These are phyloP conservation scores for Colletotrichum sp. DNA, from an alignment of 2,329 filamentous ascomycete species.

Conservation along the genomic window DNA sequence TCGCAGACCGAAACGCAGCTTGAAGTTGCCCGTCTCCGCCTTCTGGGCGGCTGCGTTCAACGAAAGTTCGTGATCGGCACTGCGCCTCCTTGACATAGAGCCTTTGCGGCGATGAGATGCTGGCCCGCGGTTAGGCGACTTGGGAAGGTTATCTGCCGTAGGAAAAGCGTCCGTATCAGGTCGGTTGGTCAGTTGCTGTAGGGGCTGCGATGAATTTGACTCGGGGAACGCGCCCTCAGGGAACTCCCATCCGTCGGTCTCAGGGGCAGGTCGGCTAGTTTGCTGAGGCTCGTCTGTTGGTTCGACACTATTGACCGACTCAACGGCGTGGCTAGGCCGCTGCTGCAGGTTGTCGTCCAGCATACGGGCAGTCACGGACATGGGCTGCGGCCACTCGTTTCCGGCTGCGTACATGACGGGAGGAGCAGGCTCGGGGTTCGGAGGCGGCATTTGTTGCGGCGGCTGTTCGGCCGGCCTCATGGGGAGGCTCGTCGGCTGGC, in stretches of 20 bases:
- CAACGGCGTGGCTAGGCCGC: slow-evolving; percentile 42
- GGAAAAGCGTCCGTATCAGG: slow-evolving; percentile 91
- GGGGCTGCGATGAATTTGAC: slow-evolving; percentile 46
- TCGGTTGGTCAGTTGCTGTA: slow-evolving; percentile 59
- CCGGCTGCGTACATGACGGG: slow-evolving; percentile 40
- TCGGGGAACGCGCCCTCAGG: slow-evolving; percentile 76
- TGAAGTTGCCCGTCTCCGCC: slow-evolving; percentile 79
- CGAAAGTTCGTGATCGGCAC: slow-evolving; percentile 69
- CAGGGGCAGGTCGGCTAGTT: slow-evolving; percentile 42
- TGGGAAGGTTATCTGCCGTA: slow-evolving; percentile 77
- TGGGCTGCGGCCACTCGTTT: slow-evolving; percentile 35
- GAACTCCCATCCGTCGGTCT: slow-evolving; percentile 89
- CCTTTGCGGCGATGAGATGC: slow-evolving; percentile 80
- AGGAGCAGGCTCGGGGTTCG: slow-evolving; percentile 52
- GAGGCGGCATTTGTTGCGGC: slow-evolving; percentile 56
- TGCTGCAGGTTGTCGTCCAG: slow-evolving; percentile 36
- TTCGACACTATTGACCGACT: slow-evolving; percentile 42
- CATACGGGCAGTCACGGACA: slow-evolving; percentile 27
- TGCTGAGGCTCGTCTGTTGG: slow-evolving; percentile 45
- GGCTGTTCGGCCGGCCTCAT: slow-evolving; percentile 44
- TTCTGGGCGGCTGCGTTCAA: slow-evolving; percentile 57
- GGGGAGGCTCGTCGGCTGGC: slow-evolving; percentile 35
- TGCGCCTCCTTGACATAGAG: slow-evolving; percentile 75
- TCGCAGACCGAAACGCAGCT: slow-evolving; percentile 87
- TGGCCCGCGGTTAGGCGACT: slow-evolving; percentile 76